A percentile compares a stretch with the other conserved stretches of the same genome.
Evolutionary conservation across 2,329 filamentous ascomycete genomes (phyloP).

Genomic region (Aureobasidium mangrovei): DNA sequence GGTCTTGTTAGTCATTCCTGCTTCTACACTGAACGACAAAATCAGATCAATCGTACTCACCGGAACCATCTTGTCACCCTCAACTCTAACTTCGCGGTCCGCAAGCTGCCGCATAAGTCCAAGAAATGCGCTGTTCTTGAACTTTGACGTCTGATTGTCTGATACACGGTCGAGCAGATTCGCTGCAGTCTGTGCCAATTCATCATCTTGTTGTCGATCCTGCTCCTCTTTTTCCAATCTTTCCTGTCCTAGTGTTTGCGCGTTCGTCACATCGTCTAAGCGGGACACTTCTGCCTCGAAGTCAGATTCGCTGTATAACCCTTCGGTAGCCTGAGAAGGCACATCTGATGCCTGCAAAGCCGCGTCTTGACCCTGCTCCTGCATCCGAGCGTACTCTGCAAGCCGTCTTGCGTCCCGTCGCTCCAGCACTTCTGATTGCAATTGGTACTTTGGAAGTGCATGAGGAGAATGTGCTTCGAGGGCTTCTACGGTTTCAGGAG

Average conservation of each 20-base stretch:
- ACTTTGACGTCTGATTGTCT: constrained; percentile 62
- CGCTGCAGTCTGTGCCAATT: constrained; percentile 62
- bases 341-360: not conserved
- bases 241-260: not conserved
- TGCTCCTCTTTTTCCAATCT: constrained; percentile 11
- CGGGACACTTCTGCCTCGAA: no score
- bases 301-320: not conserved
- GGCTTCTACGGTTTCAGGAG: constrained; percentile 2
- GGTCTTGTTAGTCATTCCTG: not conserved
- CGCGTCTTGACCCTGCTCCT: not conserved
- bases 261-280: not conserved
- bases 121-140: constrained; percentile 69
- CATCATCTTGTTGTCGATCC: constrained; percentile 46
- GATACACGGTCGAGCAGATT: constrained; percentile 60
- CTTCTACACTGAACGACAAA: not conserved
- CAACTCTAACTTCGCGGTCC: constrained; percentile 61
- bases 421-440: not conserved
- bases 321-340: not conserved
- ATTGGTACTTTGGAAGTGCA: not conserved
- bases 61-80: constrained; percentile 60
- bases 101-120: constrained; percentile 67
- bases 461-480: not conserved
- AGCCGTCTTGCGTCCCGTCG: not conserved
- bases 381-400: not conserved
- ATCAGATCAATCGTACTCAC: constrained; percentile 28